Conservation (phyloP, 2,329 filamentous ascomycete genomes). For the Penicillium sp. region DNA sequence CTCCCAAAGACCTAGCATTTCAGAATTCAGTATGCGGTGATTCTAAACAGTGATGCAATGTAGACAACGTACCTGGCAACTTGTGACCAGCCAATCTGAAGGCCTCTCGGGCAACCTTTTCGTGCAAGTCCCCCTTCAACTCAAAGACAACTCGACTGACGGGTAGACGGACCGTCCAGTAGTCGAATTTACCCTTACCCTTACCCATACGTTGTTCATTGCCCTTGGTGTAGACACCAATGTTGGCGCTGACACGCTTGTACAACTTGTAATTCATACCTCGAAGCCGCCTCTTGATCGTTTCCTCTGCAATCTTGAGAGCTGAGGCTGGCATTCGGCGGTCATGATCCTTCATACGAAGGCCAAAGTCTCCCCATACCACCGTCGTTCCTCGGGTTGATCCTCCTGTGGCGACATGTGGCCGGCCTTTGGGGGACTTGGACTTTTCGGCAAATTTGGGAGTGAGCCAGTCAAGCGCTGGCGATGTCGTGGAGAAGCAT, state of each 20-base stretch:
- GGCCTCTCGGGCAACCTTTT: constrained; percentile 88
- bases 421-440: constrained; percentile 82
- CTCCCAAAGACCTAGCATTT: constrained; percentile 57
- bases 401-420: constrained; percentile 82
- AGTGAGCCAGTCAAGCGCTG: constrained; percentile 67
- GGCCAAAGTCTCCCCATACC: constrained; percentile 90
- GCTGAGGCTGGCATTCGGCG: constrained; percentile 81
- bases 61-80: constrained; percentile 64
- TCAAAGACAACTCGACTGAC: constrained; percentile 92
- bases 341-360: constrained; percentile 90
- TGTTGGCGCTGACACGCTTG: constrained; percentile 83
- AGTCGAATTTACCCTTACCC: constrained; percentile 94
- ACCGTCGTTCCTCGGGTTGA: constrained; percentile 90
- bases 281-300: constrained; percentile 80
- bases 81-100: constrained; percentile 93
- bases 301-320: constrained; percentile 85
- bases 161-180: constrained; percentile 85
- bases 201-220: constrained; percentile 99
- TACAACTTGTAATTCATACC: constrained; percentile 91
- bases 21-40: constrained; percentile 11
- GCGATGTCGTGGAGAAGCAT: constrained; percentile 66
- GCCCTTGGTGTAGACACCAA: constrained; percentile 90
- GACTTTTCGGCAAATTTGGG: constrained; percentile 74
- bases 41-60: constrained; percentile 1
- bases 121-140: constrained; percentile 84